Evolutionary conservation across 345 rosid species (phyloP).

Genomic region (Brassica incana): DNA sequence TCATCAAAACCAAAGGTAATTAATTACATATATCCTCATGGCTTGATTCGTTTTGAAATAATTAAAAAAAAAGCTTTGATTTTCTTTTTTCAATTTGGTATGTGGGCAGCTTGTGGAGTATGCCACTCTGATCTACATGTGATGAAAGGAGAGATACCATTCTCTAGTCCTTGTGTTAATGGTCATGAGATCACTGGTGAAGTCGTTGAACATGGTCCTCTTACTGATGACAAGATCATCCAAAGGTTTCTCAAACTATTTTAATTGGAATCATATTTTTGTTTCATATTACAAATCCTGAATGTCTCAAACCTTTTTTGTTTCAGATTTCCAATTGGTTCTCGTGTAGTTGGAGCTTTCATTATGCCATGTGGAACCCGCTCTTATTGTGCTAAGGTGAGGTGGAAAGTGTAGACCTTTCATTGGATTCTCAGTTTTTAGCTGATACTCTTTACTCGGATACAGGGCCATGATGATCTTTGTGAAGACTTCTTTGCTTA

Average conservation of each 20-base stretch:
- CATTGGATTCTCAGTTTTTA: not conserved
- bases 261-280: too few species aligned
- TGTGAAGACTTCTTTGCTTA: constrained; percentile 96
- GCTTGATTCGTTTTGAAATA: not conserved
- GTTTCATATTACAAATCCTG: too few species aligned
- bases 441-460: constrained; percentile 23
- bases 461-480: constrained; percentile 95
- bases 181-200: constrained; percentile 96
- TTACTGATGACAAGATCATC: too few species aligned
- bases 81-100: not conserved
- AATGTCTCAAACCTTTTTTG: too few species aligned
- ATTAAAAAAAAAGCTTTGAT: not conserved
- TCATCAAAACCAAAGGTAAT: too few species aligned
- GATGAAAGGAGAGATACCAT: constrained; percentile 88
- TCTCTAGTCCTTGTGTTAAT: constrained; percentile 75
- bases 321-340: too few species aligned
- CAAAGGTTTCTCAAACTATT: too few species aligned
- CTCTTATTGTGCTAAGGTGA: constrained; percentile 79
- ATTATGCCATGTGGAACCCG: constrained; percentile 98
- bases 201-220: too few species aligned
- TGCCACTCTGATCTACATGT: constrained; percentile 99
- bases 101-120: constrained; percentile 75
- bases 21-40: not conserved
- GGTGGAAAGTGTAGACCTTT: not conserved
- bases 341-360: constrained; percentile 86